Evolutionary conservation across 139 green algal genomes (phyloP), one percentile per base, ranked within the genome.

Genomic region (Asterochloris erici): DNA sequence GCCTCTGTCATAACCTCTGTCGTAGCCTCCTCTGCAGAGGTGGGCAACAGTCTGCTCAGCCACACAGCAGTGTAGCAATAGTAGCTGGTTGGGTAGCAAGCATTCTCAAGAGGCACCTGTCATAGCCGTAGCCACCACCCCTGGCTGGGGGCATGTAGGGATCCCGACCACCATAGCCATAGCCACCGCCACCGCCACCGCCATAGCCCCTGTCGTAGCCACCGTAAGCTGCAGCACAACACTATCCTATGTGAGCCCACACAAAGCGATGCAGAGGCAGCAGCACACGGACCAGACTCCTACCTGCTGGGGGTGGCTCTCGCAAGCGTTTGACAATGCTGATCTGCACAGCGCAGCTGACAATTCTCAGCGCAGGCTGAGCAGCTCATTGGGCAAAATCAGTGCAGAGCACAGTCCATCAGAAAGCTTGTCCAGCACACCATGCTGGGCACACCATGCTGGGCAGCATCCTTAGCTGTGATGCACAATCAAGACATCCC

Each of bases 321-420:
- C 63, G 61, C 21, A 92, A 73, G 63, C 89, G 87, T 71, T 92
- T 92, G 78, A 92, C 87, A 84, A 92, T 92, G 77, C 89, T 87
- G 81, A 90, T 90, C 87, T 90, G 83, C 69, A 62, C 0, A 21
- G 27, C 14, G 16, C 21, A 60, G 19, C 24, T 62, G 15, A 2
- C 68, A 71, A 17, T 13, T 68, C 16, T 27, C 13, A 29, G 13
- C 2, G 54, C 79, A 9, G 12, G 68, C 79, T 29, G 26, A 23
- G 1, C 17, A 83, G 15, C 10, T 26, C 29, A 64, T 23, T 16
- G 12, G 17, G 14, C 14, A 15, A 12, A 71, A 63, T 71, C 47
- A 60, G 14, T 61, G 26, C 19, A 27, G n/a, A 64, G 11, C 23
- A 68, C n/a, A 15, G n/a, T n/a, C n/a, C n/a, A 16, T 12, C n/a